Evolutionary conservation across 108 stramenopile genomes (phyloP), one percentile per base, ranked within the genome.

Genomic region (Pseudonitzschia multiseries): DNA sequence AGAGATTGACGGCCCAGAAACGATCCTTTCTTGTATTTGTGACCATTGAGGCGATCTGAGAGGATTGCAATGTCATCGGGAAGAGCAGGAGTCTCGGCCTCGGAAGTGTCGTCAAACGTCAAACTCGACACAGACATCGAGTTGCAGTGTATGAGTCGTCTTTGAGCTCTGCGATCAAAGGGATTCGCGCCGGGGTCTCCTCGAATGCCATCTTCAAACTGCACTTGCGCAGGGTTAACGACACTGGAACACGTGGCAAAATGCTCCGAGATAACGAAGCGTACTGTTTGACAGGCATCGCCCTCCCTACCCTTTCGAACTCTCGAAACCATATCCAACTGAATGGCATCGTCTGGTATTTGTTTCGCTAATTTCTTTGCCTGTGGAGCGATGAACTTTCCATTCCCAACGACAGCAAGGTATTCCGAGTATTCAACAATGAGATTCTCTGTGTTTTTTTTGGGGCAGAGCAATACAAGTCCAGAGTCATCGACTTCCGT

Each of bases 401-500:
- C 89, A 61, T 87, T 93, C 14, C 92, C 92, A 41, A 93, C 81
- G 17, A 93, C 88, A 15, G 92, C 86, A 18, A 85, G 57, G 67
- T 93, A 93, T 21, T 79, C 79, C 32, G 76, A 70, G 9, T 59
- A 60, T 68, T 93, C 89, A 9, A 90, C 83, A 70, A 81, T 80
- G 14, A 93, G 41, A 28, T 79, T 78, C 0, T 68, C 54, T 1
- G 63, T 50, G 17, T 79, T 75, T 3, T 76, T 57, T 65, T 86
- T 88, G 18, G 92, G 92, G 70, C 88, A 89, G 0, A 93, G 57
- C 29, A 93, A 61, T 2, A 93, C 86, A 51, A 90, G 65, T 20
- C 92, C 92, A 17, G 88, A 85, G 73, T 93, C 92, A 76, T 93
- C 92, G 0, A 90, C 85, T 26, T 89, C 85, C 3, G 79, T 79